Conservation (phyloP, 768 basidiomycete species). For the Mrakia gelida region DNA sequence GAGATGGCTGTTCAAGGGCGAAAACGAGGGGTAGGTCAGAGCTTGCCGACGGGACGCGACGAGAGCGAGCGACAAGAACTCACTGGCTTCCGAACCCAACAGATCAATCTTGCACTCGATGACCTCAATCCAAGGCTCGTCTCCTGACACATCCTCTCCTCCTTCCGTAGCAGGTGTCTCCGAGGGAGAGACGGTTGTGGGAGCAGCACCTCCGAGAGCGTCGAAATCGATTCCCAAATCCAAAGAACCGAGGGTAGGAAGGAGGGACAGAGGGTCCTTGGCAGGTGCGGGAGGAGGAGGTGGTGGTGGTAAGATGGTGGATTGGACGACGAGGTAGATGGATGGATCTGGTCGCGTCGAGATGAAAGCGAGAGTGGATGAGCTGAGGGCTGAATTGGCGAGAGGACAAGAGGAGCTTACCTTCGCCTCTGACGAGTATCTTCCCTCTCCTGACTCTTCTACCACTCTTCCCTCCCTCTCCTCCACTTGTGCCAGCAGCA, state of each 20-base stretch:
- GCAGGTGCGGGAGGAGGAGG: neutral
- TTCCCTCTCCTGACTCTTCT: constrained; percentile 14
- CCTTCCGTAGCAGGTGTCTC: neutral
- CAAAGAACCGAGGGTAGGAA: neutral
- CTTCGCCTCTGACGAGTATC: constrained; percentile 8
- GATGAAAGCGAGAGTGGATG: neutral
- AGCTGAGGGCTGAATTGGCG: neutral
- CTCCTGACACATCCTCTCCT: neutral
- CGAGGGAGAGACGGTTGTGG: neutral
- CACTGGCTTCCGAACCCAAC: constrained; percentile 12
- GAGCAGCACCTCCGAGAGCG: neutral
- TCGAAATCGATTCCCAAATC: neutral
- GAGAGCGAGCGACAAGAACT: neutral
- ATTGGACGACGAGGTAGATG: constrained; percentile 15
- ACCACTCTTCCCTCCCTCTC: neutral
- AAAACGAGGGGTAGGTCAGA: neutral
- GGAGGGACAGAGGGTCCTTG: neutral
- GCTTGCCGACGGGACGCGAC: neutral
- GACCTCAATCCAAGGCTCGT: constrained; percentile 20
- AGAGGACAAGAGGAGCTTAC: neutral
- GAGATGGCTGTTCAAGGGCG: neutral
- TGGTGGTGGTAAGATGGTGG: neutral
- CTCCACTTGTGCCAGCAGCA: neutral
- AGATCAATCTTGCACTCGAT: constrained; percentile 23
- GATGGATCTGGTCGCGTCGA: constrained; percentile 6